Conservation (phyloP, 208 protist genomes). For the Leishmania braziliensis region DNA sequence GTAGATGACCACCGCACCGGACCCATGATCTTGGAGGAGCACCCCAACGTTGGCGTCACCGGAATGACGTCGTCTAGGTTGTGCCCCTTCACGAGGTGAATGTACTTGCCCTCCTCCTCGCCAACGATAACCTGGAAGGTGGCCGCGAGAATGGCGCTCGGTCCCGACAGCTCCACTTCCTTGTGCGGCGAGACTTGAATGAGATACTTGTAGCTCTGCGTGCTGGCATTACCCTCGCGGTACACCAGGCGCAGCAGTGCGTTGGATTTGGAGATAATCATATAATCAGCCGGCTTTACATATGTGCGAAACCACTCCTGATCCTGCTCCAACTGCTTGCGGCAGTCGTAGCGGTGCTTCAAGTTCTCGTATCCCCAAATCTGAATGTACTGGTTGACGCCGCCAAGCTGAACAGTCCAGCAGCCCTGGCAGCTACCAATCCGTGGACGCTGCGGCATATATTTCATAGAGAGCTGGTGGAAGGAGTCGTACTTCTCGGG, state of each 20-base stretch:
- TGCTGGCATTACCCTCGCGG: conserved; percentile 66
- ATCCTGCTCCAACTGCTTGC: conserved; percentile 52
- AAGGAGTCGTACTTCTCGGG: conserved; percentile 68
- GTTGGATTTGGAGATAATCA: conserved; percentile 54
- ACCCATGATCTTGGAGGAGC: conserved; percentile 67
- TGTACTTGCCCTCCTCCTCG: conserved; percentile 65
- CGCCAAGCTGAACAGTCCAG: conserved; percentile 82
- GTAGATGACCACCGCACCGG: conserved; percentile 67
- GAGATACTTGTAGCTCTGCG: conserved; percentile 80
- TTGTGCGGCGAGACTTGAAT: conserved; percentile 57
- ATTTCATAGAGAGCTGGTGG: conserved; percentile 53
- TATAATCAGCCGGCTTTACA: conserved; percentile 32
- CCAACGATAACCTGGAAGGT: conserved; percentile 65
- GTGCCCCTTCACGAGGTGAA: conserved; percentile 76
- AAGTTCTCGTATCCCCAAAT: conserved; percentile 83
- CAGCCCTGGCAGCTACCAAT: conserved; percentile 59
- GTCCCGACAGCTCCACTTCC: conserved; percentile 56
- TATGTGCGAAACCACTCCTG: conserved; percentile 65
- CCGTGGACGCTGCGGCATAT: conserved; percentile 50
- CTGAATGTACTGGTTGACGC: conserved; percentile 68
- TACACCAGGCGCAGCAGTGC: conserved; percentile 62
- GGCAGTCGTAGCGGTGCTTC: conserved; percentile 65
- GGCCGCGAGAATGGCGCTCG: conserved; percentile 67
- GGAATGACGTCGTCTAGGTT: conserved; percentile 69
- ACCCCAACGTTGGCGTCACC: conserved; percentile 33